Percentiles rank a stretch among this genome's conserved stretches.
phyloP scores from a whole-genome alignment of 1,139 yeast species.

The Sugiyamaella neomexicana region DNA sequence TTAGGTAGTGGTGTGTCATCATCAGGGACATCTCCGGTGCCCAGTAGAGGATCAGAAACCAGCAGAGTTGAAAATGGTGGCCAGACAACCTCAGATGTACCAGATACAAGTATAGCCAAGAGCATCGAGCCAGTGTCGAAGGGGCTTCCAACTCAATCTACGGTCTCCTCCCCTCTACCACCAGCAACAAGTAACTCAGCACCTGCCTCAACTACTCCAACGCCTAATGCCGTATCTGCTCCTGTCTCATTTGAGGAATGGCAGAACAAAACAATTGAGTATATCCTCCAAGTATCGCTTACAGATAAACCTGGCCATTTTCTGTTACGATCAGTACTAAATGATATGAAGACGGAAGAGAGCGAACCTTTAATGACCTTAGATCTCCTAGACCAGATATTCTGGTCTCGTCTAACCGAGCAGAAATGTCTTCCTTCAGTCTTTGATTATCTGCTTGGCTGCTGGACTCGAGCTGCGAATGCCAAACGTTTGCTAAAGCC shows the following conservation, averaged over 20 bases:
- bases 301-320: conserved; percentile 22
- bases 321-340: conserved; percentile 23
- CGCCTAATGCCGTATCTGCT: conserved; percentile 2
- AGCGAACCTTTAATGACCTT: conserved; percentile 22
- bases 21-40: conserved; percentile 1
- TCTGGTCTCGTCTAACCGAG: conserved; percentile 36
- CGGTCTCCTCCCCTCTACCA: not conserved
- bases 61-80: not conserved
- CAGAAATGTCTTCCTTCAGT: conserved; percentile 26
- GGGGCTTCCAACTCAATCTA: too few relatives aligned
- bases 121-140: not conserved
- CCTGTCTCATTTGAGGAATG: conserved; percentile 25
- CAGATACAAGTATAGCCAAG: not conserved
- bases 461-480: conserved; percentile 28
- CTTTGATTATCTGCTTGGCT: conserved; percentile 31
- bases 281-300: conserved; percentile 28
- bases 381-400: conserved; percentile 34
- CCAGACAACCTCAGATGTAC: not conserved
- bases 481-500: conserved; percentile 22
- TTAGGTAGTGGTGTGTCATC: conserved; percentile 19
- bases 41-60: not conserved
- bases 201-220: not conserved
- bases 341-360: conserved; percentile 24
- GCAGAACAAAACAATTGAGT: conserved; percentile 27
- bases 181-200: not conserved